Conservation (phyloP, 2,329 filamentous ascomycete genomes). For the Penicillium sp. region DNA sequence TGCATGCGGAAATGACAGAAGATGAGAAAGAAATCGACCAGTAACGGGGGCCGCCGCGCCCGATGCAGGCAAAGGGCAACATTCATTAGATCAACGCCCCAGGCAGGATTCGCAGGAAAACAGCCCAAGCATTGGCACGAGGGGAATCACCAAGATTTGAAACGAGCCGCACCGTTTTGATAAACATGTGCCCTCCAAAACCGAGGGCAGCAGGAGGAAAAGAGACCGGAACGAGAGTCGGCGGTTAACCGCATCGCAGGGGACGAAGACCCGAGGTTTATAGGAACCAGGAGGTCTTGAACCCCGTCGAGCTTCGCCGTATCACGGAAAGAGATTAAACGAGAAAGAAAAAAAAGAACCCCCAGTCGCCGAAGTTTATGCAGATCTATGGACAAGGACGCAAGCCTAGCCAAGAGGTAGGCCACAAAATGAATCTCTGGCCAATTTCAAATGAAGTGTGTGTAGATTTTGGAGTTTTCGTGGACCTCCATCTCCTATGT, state of each 20-base stretch:
- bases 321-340: not conserved
- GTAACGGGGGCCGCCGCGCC: slow-evolving; percentile 12
- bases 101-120: not conserved
- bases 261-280: not conserved
- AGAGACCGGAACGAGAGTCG: slow-evolving; percentile 11
- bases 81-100: slow-evolving; percentile 24
- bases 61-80: slow-evolving; percentile 9
- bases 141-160: slow-evolving; percentile 9
- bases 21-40: slow-evolving; percentile 16
- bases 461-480: slow-evolving; percentile 98
- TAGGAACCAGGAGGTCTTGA: not conserved
- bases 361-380: slow-evolving; percentile 25
- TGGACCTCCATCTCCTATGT: slow-evolving; percentile 98
- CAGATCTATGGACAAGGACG: slow-evolving; percentile 28
- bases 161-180: slow-evolving; percentile 17
- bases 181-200: not conserved
- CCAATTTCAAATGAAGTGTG: slow-evolving; percentile 88
- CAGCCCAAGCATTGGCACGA: slow-evolving; percentile 2
- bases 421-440: slow-evolving; percentile 27
- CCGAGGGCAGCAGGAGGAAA: slow-evolving; percentile 1
- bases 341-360: slow-evolving; percentile 14
- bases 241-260: not conserved
- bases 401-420: slow-evolving; percentile 11
- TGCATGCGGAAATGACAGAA: slow-evolving; percentile 24
- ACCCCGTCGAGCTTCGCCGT: not conserved